Percentiles rank a stretch among this genome's conserved stretches.
Conservation (phyloP, 257 asterid genomes). For the Voacanga thouarsii region DNA sequence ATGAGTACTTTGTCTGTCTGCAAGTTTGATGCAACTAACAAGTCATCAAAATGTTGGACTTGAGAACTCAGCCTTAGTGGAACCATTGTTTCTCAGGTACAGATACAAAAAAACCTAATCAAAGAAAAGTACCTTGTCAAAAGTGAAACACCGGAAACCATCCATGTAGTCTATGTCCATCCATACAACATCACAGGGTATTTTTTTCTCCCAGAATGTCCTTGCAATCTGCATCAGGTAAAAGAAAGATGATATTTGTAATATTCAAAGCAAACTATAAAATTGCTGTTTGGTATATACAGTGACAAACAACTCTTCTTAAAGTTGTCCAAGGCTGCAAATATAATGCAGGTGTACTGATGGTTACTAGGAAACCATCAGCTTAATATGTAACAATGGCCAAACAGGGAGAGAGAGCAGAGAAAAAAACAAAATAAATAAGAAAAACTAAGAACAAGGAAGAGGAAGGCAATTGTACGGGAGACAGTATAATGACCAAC, state of each 20-base stretch:
- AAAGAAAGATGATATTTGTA: slow-evolving; percentile 4
- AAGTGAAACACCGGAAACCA: slow-evolving; percentile 93
- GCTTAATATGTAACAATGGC: neutral
- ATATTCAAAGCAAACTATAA: slow-evolving; percentile 1
- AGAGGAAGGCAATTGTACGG: neutral
- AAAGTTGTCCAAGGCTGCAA: neutral
- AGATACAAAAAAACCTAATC: neutral
- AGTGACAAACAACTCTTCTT: neutral
- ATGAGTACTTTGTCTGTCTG: neutral
- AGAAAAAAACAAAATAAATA: neutral
- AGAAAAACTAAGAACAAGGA: neutral
- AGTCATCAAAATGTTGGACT: neutral
- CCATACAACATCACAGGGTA: slow-evolving; percentile 99
- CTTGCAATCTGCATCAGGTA: slow-evolving; percentile 62
- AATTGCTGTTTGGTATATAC: neutral
- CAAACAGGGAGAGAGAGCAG: neutral
- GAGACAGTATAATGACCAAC: slow-evolving; percentile 34
- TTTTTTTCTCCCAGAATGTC: slow-evolving; percentile 78
- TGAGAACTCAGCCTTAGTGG: neutral
- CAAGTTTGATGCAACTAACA: neutral
- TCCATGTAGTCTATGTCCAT: slow-evolving; percentile 99
- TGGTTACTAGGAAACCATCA: neutral
- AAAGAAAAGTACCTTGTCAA: slow-evolving; percentile 55
- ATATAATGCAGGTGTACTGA: neutral
- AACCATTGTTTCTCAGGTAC: neutral